Conservation (phyloP, 805 yeast species). For the Saccharomyces paradoxus region DNA sequence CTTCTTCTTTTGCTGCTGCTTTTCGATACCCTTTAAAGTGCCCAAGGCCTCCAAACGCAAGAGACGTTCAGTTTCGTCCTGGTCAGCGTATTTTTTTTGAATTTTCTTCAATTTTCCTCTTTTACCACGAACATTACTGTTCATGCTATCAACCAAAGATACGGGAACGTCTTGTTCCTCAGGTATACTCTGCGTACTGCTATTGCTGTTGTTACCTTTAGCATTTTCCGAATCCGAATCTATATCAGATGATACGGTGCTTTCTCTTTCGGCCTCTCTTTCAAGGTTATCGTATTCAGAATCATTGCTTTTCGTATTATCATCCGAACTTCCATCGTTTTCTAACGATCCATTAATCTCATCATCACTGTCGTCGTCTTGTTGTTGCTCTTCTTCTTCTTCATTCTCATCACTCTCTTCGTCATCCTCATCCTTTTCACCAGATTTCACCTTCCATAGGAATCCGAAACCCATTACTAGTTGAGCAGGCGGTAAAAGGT, state of each 20-base stretch:
- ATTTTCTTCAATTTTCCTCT: constrained; percentile 78
- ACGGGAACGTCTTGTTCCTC: constrained; percentile 11
- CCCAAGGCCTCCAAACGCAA: constrained; percentile 77
- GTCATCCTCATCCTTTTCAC: constrained; percentile 9
- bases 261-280: background rate
- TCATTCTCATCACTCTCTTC: constrained; percentile 5
- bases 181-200: background rate
- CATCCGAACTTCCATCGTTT: background rate
- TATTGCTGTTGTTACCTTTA: background rate
- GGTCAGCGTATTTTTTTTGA: constrained; percentile 75
- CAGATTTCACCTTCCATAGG: constrained; percentile 58
- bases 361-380: constrained; percentile 3
- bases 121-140: constrained; percentile 65
- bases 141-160: constrained; percentile 21
- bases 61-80: constrained; percentile 80
- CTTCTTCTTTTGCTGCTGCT: constrained; percentile 31
- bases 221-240: background rate
- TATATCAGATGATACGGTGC: background rate
- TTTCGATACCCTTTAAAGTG: constrained; percentile 53
- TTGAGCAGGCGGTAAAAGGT: constrained; percentile 68
- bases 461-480: constrained; percentile 86
- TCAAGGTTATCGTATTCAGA: background rate
- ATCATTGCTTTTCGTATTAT: background rate
- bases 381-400: constrained; percentile 2
- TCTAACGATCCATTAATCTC: background rate